Percentiles rank a stretch among this genome's conserved stretches.
Conservation (phyloP, 1,139 yeast species). For the Pneumocystis canis region DNA sequence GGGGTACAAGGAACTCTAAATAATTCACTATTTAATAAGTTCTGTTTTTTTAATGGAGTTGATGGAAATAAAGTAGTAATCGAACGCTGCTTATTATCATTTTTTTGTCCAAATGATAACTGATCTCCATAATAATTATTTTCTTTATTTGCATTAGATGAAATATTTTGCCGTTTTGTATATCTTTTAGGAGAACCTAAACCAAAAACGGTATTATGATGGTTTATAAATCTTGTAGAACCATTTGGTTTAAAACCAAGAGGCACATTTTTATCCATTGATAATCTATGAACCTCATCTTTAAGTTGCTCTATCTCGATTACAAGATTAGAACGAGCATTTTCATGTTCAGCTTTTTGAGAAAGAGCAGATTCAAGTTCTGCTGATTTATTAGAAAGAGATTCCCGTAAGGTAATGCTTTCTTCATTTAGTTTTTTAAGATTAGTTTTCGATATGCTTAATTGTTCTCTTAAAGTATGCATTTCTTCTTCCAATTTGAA, state of each 20-base stretch:
- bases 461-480: slow-evolving; percentile 39
- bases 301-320: slow-evolving; percentile 22
- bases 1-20: slow-evolving; percentile 16
- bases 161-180: background rate
- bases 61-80: slow-evolving; percentile 21
- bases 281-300: slow-evolving; percentile 17
- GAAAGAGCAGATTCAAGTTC: slow-evolving; percentile 47
- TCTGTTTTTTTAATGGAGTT: slow-evolving; percentile 10
- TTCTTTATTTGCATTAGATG: background rate
- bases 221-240: background rate
- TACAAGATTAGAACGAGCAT: slow-evolving; percentile 31
- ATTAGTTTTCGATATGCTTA: slow-evolving; percentile 46
- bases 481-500: slow-evolving; percentile 5
- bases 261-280: slow-evolving; percentile 18
- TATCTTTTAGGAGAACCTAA: background rate
- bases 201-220: background rate
- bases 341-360: slow-evolving; percentile 22
- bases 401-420: slow-evolving; percentile 46
- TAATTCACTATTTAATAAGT: slow-evolving; percentile 13
- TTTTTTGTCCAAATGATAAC: background rate
- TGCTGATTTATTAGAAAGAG: slow-evolving; percentile 44
- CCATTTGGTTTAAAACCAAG: slow-evolving; percentile 16
- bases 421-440: slow-evolving; percentile 50
- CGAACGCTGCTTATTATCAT: slow-evolving; percentile 24
- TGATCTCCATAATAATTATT: background rate